Base-by-base conservation (phyloP, 352 stramenopile species). In the Plasmopara muralis region DNA sequence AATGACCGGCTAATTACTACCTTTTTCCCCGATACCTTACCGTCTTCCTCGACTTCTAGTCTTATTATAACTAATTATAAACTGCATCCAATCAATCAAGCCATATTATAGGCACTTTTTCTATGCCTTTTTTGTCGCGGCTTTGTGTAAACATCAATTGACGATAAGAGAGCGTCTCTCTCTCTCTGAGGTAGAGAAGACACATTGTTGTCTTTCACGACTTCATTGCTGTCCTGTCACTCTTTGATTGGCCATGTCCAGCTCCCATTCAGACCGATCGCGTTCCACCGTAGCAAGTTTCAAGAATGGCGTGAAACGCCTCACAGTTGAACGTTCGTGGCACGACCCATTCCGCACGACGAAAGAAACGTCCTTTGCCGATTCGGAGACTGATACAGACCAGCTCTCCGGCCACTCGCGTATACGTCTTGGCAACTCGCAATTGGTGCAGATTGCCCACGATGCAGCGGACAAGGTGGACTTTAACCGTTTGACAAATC, bases 201-300 rank as follows among this genome's bases (percentile, higher is more conserved):
- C 31, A 35, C 4, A 5, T 12, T 35, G 4, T 6, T 35, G 31
- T 35, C 31, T 35, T 25, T 25, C 3, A n/a, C 20, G 20, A 3
- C 20, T 25, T 25, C 20, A 34, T 35, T 12, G 1, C 5, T 35
- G 31, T 12, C 6, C 5, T 4, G 10, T 51, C 60, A 68, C 49
- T 68, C 30, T 57, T 40, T 44, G 34, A 64, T 68, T 61, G 43
- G 28, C 60, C 37, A 68, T 68, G 60, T 25, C 64, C 20, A 42
- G 47, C 30, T 51, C 55, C 57, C 47, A 30, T 20, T 47, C 44
- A 29, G 55, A 68, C 16, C 50, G 55, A 53, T 42, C 55, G 20
- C 55, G 42, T n/a, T 15, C 50, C 12, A 51, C 45, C n/a, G 53
- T 54, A 33, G 51, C 47, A 53, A 67, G 48, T 43, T 64, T 70